Percentiles rank a stretch among this genome's conserved stretches.
Conservation (phyloP, 768 basidiomycete genomes). For the Clathrus columnatus region DNA sequence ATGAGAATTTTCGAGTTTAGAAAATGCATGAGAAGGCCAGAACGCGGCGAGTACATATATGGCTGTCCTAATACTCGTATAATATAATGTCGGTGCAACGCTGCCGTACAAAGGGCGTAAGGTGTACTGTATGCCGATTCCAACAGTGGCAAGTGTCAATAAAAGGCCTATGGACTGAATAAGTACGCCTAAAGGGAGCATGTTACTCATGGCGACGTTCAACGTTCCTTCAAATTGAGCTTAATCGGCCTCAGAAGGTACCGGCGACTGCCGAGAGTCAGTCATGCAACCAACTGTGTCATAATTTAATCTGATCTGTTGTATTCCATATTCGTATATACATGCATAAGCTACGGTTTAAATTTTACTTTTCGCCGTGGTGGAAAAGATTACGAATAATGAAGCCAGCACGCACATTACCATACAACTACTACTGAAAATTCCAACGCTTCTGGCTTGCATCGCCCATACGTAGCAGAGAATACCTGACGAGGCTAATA, state of each 20-base stretch:
- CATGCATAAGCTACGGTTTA: neutral
- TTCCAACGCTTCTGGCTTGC: conserved; percentile 36
- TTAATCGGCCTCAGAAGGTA: no score
- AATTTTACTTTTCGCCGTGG: neutral
- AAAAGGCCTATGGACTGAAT: conserved; percentile 19
- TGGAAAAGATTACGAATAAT: conserved; percentile 4
- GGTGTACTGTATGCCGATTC: conserved; percentile 53
- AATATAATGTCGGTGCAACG: conserved; percentile 41
- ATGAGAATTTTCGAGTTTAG: conserved; percentile 30
- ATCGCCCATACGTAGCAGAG: conserved; percentile 43
- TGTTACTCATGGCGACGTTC: neutral
- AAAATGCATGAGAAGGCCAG: conserved; percentile 23
- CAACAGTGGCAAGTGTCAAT: conserved; percentile 42
- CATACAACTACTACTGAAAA: conserved; percentile 35
- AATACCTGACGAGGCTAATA: conserved; percentile 41
- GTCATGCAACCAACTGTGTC: no score
- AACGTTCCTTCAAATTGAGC: no score
- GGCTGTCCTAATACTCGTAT: conserved; percentile 32
- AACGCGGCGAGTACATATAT: conserved; percentile 29
- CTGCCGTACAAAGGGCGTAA: conserved; percentile 64
- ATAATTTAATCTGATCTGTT: no score
- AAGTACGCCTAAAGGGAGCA: neutral
- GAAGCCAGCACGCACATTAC: conserved; percentile 24
- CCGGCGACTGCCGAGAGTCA: no score
- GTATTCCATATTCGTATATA: no score